A percentile compares a stretch with the other conserved stretches of the same genome.
Conservation (phyloP, 1,139 yeast genomes). For the Nakaseomyces delphensis region DNA sequence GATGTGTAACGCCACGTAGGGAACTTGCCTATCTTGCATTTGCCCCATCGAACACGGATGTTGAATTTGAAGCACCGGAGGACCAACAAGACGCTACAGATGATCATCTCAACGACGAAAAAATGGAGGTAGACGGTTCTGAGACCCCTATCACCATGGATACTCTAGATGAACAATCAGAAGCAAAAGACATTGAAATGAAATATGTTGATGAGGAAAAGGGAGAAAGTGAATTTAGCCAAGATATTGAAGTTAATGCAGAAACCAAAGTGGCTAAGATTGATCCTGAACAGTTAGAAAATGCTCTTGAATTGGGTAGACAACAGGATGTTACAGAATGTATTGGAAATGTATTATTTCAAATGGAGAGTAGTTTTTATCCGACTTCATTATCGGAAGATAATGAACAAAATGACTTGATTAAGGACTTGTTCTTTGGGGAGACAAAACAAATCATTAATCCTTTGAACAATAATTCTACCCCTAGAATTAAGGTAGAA, state of each 20-base stretch:
- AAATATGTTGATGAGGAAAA: conserved; percentile 11
- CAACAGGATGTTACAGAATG: conserved; percentile 98
- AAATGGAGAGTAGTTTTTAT: conserved; percentile 79
- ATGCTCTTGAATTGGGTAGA: conserved; percentile 71
- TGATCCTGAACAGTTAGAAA: conserved; percentile 55
- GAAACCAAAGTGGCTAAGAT: conserved; percentile 36
- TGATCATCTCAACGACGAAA: conserved; percentile 15
- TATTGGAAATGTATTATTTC: conserved; percentile 88
- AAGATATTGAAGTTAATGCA: conserved; percentile 10
- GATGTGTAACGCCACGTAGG: conserved; percentile 72
- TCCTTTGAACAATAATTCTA: conserved; percentile 30
- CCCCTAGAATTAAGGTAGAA: conserved; percentile 55
- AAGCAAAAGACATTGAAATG: conserved; percentile 14
- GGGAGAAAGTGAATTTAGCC: conserved; percentile 7
- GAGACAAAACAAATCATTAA: conserved; percentile 48
- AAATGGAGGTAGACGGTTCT: background rate
- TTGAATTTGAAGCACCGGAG: conserved; percentile 39
- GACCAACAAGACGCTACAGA: background rate
- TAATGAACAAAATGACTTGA: conserved; percentile 73
- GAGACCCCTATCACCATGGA: background rate
- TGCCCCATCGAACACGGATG: conserved; percentile 62
- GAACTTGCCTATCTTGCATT: conserved; percentile 86
- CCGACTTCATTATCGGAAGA: conserved; percentile 60
- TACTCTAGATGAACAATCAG: background rate
- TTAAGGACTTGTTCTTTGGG: conserved; percentile 77